Percentiles rank a stretch among this genome's conserved stretches.
These are phyloP conservation scores for Wallacemonas sp. DNA, from an alignment of 208 protist genomes.

Conservation along the genomic window DNA sequence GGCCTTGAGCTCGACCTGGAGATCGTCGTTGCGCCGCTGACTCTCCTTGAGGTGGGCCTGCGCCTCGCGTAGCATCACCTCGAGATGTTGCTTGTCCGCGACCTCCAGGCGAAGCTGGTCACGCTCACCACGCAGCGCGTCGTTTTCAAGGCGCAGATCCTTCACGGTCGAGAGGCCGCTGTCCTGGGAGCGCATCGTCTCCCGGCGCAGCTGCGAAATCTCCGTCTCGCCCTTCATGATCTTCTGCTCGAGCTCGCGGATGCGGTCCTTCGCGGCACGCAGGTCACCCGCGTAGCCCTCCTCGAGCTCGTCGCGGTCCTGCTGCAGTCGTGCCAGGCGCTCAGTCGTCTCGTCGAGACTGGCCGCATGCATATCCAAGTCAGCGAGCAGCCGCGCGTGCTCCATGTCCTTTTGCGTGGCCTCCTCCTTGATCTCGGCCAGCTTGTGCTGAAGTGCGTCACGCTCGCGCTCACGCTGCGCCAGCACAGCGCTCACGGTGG, in stretches of 20 bases:
- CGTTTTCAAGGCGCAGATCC: conserved; percentile 50
- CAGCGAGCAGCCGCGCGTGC: conserved; percentile 40
- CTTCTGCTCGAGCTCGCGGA: conserved; percentile 47
- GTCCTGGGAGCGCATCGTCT: conserved; percentile 52
- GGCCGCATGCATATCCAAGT: conserved; percentile 43
- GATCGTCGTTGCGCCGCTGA: conserved; percentile 31
- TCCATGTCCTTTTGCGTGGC: conserved; percentile 41
- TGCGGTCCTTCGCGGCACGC: conserved; percentile 52
- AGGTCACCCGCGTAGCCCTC: conserved; percentile 65
- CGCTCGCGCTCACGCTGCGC: conserved; percentile 73
- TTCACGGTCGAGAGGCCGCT: conserved; percentile 34
- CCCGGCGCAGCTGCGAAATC: conserved; percentile 39
- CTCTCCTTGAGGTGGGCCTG: conserved; percentile 31
- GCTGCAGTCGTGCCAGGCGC: conserved; percentile 51
- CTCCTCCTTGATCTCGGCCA: conserved; percentile 22
- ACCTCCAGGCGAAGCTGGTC: conserved; percentile 26
- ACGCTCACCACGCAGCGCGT: conserved; percentile 45
- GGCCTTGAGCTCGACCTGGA: conserved; percentile 68
- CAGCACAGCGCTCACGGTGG: conserved; percentile 59
- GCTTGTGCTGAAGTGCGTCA: conserved; percentile 37
- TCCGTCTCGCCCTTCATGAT: conserved; percentile 52
- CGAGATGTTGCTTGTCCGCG: conserved; percentile 31
- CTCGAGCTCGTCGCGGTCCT: conserved; percentile 59
- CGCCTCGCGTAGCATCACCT: conserved; percentile 44
- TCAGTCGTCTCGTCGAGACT: conserved; percentile 53